A percentile compares a stretch with the other conserved stretches of the same genome.
Evolutionary conservation across 805 yeast species (phyloP).

Genomic region (Nakazawaea ambrosiae): DNA sequence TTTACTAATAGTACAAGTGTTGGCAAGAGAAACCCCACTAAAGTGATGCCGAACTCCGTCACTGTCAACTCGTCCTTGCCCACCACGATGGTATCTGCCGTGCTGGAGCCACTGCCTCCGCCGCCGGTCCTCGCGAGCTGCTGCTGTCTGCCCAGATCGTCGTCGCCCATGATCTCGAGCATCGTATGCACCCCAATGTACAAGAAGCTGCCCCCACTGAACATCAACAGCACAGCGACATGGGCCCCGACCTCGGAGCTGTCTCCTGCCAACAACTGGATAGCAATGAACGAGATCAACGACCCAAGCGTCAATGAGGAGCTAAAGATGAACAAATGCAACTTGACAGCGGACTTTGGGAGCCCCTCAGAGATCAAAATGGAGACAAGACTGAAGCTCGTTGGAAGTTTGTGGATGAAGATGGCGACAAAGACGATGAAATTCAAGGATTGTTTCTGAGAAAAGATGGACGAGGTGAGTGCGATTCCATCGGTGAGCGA

Average conservation of each 20-base stretch:
- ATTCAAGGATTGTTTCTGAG: constrained; percentile 30
- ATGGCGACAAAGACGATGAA: constrained; percentile 51
- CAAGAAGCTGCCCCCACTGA: constrained; percentile 68
- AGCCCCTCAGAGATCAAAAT: constrained; percentile 38
- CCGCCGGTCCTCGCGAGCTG: background rate
- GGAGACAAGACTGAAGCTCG: constrained; percentile 60
- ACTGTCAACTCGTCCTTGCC: background rate
- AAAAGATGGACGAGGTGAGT: constrained; percentile 47
- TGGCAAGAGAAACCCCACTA: constrained; percentile 7
- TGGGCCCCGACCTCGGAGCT: constrained; percentile 20
- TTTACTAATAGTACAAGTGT: background rate
- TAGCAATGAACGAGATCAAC: constrained; percentile 33
- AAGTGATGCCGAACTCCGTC: constrained; percentile 4
- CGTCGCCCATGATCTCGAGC: constrained; percentile 22
- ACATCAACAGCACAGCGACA: constrained; percentile 50
- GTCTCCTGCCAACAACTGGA: constrained; percentile 19
- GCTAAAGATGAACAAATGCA: constrained; percentile 49
- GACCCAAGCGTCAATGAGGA: constrained; percentile 59
- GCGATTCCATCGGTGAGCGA: constrained; percentile 70
- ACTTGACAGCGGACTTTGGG: constrained; percentile 24
- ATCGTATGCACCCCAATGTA: constrained; percentile 65
- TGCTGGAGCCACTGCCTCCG: background rate
- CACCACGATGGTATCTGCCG: background rate
- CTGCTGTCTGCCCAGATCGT: no score
- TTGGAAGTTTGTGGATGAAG: constrained; percentile 67